These are phyloP conservation scores for Talaromyces sp. DNA, from an alignment of 2,329 filamentous ascomycete genomes.

Conservation along the genomic window DNA sequence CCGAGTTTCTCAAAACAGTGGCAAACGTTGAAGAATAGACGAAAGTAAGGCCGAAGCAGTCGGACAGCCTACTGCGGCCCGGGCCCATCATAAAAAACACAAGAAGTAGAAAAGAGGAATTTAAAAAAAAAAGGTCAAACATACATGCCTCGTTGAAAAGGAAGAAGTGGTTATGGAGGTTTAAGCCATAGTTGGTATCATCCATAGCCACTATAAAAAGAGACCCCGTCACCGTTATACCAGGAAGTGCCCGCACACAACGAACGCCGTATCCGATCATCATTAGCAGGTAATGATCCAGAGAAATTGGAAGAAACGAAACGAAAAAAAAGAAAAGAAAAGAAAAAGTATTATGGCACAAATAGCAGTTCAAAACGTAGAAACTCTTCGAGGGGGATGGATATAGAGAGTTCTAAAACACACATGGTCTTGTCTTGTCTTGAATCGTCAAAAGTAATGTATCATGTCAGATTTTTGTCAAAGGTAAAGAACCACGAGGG, in stretches of 20 bases:
- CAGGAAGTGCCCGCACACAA: constrained; percentile 10
- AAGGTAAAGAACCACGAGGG: background rate
- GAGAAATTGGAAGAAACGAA: background rate
- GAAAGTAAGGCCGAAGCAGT: background rate
- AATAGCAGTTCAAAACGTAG: background rate
- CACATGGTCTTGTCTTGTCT: constrained; percentile 1
- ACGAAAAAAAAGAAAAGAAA: background rate
- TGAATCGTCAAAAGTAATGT: background rate
- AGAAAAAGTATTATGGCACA: background rate
- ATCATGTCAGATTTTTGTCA: background rate
- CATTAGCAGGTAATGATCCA: background rate
- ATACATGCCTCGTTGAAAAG: constrained; percentile 1
- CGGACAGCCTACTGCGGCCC: background rate
- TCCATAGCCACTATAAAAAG: background rate
- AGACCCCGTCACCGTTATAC: constrained; percentile 8
- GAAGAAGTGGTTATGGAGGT: background rate
- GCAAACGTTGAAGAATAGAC: background rate
- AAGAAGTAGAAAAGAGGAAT: constrained; percentile 4
- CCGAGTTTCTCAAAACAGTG: constrained; percentile 11
- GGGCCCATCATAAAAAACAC: constrained; percentile 1
- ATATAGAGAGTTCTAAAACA: constrained; percentile 5
- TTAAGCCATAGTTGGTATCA: background rate
- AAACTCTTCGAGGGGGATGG: background rate
- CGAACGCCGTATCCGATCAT: constrained; percentile 13
- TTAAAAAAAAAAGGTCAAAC: background rate